Evolutionary conservation across 352 stramenopile genomes (phyloP).

Genomic region (Pythium guiyangense): DNA sequence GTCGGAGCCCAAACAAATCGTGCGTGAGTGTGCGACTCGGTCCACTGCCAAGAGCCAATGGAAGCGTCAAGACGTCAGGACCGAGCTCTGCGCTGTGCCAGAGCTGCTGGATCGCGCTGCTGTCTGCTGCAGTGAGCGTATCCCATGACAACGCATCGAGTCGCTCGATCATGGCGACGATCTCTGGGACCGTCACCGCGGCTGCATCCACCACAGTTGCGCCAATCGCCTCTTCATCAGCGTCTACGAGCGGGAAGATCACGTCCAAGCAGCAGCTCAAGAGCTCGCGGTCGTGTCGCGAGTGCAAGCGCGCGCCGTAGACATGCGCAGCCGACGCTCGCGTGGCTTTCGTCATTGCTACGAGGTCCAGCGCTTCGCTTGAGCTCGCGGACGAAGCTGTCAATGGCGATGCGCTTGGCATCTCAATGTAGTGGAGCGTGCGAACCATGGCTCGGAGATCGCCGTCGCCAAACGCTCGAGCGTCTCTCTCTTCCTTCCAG

Average conservation of each 20-base stretch:
- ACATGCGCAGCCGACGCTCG: slow-evolving; percentile 20
- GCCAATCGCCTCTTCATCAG: background rate
- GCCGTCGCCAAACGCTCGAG: slow-evolving; percentile 3
- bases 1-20: background rate
- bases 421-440: background rate
- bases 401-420: background rate
- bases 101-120: slow-evolving; percentile 6
- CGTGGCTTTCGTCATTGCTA: slow-evolving; percentile 1
- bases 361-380: background rate
- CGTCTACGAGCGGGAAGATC: slow-evolving; percentile 2
- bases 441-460: slow-evolving; percentile 10
- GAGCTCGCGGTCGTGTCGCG: slow-evolving; percentile 17
- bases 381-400: too few species aligned
- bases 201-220: slow-evolving; percentile 3
- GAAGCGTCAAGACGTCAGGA: background rate
- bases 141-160: slow-evolving; percentile 18
- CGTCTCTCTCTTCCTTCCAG: slow-evolving; percentile 8
- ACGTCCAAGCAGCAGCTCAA: slow-evolving; percentile 24
- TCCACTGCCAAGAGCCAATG: background rate
- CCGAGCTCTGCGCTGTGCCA: background rate
- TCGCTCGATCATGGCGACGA: slow-evolving; percentile 8
- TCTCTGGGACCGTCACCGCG: slow-evolving; percentile 19
- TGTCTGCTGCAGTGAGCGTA: background rate
- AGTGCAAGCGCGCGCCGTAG: slow-evolving; percentile 22
- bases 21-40: too few species aligned